Conservation (phyloP, 2,329 filamentous ascomycete species). For the Myriosclerotinia curreyana region DNA sequence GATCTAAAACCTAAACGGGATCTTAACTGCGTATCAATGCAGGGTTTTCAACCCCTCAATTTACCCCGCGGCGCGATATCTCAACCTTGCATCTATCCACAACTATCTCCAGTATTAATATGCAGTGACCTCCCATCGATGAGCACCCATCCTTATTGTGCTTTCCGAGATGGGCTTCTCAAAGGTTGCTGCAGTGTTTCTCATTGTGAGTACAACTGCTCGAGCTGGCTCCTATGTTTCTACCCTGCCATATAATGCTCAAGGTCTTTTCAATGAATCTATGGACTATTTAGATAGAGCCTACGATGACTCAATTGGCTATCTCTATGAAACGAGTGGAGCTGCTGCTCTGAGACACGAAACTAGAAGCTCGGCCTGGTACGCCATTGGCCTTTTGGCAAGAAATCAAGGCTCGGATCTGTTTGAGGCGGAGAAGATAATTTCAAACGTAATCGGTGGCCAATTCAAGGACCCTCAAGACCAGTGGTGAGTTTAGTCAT, state of each 20-base stretch:
- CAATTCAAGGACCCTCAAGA: conserved; percentile 52
- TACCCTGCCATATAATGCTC: conserved; percentile 36
- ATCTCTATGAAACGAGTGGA: conserved; percentile 51
- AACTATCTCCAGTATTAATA: background rate
- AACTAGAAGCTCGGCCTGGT: conserved; percentile 57
- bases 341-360: conserved; percentile 45
- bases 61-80: background rate
- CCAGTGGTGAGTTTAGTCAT: conserved; percentile 49
- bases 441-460: conserved; percentile 51
- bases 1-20: conserved; percentile 4
- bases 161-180: background rate
- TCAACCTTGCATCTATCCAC: background rate
- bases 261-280: conserved; percentile 47
- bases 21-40: conserved; percentile 1
- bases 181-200: background rate
- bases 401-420: conserved; percentile 51
- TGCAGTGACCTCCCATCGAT: too few species aligned
- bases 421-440: conserved; percentile 51
- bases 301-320: conserved; percentile 52
- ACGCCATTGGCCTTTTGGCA: conserved; percentile 55
- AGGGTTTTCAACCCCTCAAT: background rate
- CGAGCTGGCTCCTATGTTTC: conserved; percentile 26
- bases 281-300: conserved; percentile 55
- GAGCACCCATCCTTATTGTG: background rate
- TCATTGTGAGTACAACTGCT: conserved; percentile 3